Percentiles rank a stretch among this genome's conserved stretches.
Conservation (phyloP, 768 basidiomycete genomes). For the Amanita thiersii region DNA sequence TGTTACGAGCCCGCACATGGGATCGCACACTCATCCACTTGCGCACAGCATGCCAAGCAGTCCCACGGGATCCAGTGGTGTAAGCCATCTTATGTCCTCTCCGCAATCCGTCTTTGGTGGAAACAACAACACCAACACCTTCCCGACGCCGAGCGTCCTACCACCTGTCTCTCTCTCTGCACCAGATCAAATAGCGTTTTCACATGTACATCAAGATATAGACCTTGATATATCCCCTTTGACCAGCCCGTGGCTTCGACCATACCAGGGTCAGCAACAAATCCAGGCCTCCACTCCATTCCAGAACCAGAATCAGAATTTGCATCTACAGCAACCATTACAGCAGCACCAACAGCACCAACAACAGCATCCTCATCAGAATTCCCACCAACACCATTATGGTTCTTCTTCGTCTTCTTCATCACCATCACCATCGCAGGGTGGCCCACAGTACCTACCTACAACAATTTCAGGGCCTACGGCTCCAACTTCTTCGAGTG, state of each 20-base stretch:
- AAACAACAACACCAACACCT: slow-evolving; percentile 3
- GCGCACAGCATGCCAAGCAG: slow-evolving; percentile 5
- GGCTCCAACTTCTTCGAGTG: neutral
- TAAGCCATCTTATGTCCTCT: neutral
- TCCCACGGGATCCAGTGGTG: neutral
- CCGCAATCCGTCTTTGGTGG: slow-evolving; percentile 1
- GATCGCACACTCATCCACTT: neutral
- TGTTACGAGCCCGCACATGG: neutral
- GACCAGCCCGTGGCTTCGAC: slow-evolving; percentile 75
- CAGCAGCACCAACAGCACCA: slow-evolving; percentile 5
- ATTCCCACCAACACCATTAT: neutral
- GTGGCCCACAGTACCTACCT: neutral
- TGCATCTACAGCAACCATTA: slow-evolving; percentile 6
- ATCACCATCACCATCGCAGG: slow-evolving; percentile 4
- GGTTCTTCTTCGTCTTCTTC: slow-evolving; percentile 12
- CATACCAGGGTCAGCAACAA: slow-evolving; percentile 26
- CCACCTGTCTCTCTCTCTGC: slow-evolving; percentile 45
- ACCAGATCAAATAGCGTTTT: slow-evolving; percentile 67
- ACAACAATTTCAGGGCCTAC: neutral
- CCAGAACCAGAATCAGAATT: slow-evolving; percentile 1
- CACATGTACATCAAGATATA: slow-evolving; percentile 42
- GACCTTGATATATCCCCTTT: slow-evolving; percentile 74
- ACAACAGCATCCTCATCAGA: neutral
- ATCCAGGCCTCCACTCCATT: slow-evolving; percentile 12
- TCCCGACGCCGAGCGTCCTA: slow-evolving; percentile 5